Evolutionary conservation across 2,329 filamentous ascomycete genomes (phyloP), one percentile per base, ranked within the genome.

Genomic region (Grosmannia clavigera): DNA sequence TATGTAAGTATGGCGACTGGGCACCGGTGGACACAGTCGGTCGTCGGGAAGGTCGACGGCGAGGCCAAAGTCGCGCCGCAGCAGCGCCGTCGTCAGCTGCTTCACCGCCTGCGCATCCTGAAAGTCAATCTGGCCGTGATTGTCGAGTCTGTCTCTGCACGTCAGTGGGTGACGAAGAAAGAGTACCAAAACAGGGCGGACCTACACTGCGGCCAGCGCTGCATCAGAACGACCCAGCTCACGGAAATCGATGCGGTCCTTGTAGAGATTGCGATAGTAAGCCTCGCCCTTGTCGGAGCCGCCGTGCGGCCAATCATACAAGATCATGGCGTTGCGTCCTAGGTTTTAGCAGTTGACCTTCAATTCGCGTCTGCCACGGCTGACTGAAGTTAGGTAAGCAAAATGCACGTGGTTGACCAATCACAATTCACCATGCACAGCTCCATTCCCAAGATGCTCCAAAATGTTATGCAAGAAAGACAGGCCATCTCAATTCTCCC

Each of bases 11-110:
- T 95, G 86, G 57, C 91, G 84, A 62, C 82, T 82, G 0, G 80
- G 78, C 69, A 95, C 88, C 1, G 92, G 90, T 14, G 92, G 94
- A 69, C 92, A 97, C 0, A 99, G 77, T 27, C 92, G 80, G 70
- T 96, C 85, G 31, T 81, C 74, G 0, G 91, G 91, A 1, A 97
- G 76, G 6, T 86, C 77, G 16, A 96, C 74, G 0, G 76, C 68
- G 10, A 97, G 72, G 14, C 78, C 79, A 70, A 96, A 97, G 70
- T 96, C 86, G 16, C 81, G 73, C 61, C 81, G 82, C 22, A 97
- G 77, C 1, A 96, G 78, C 22, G 86, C 85, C 68, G 87, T 91
- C 12, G 92, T 95, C 56, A 97, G 77, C 66, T 85, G 91, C 82
- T 87, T 82, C 10, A 95, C 82, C 27, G 89, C 83, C 57, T 79